Evolutionary conservation across 2,329 filamentous ascomycete genomes (phyloP), one percentile per base, ranked within the genome.

Genomic region (Trichophaea hybrida): DNA sequence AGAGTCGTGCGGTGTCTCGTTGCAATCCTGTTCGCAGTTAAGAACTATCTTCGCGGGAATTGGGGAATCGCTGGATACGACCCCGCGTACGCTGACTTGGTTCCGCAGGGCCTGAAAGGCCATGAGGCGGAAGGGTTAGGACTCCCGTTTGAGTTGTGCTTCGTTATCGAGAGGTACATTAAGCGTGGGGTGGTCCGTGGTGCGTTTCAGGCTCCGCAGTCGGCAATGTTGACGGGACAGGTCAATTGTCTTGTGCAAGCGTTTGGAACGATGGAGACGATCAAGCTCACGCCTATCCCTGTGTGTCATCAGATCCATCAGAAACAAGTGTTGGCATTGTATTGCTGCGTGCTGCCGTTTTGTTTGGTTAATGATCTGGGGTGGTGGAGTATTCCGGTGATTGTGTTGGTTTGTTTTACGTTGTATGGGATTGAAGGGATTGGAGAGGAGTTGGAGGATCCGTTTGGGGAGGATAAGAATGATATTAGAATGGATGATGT

Each of bases 401-500:
- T 81, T 2, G 75, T 75, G 1, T 73, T 84, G 8, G 76, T 83
- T 8, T 77, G 77, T 5, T 84, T 84, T 67, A 83, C 81, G 0
- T 72, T 84, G 0, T 84, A 84, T 52, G 68, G 68, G 6, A 69
- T 69, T 48, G 68, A 69, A 61, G 80, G 67, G 0, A 83, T 83
- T 60, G 80, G 79, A 0, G 76, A 75, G 10, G 80, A 83, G 70
- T 71, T 84, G 0, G 81, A 84, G 67, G 81, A 84, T 68, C 81
- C 81, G 0, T 84, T 84, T 69, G 81, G 81, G 1, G 80, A 81
- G 63, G 81, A 84, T 65, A 75, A 76, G 66, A 82, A 82, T 60
- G 81, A 84, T 69, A 84, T 84, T 71, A 83, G 82, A 69, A 82
- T 83, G 75, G 81, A 83, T 69, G 79, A 77, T 1, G 78, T 83